Evolutionary conservation across 176 grass and related monocot species (phyloP), one percentile per base, ranked within the genome.

Genomic region (Coix lacrymajobi): DNA sequence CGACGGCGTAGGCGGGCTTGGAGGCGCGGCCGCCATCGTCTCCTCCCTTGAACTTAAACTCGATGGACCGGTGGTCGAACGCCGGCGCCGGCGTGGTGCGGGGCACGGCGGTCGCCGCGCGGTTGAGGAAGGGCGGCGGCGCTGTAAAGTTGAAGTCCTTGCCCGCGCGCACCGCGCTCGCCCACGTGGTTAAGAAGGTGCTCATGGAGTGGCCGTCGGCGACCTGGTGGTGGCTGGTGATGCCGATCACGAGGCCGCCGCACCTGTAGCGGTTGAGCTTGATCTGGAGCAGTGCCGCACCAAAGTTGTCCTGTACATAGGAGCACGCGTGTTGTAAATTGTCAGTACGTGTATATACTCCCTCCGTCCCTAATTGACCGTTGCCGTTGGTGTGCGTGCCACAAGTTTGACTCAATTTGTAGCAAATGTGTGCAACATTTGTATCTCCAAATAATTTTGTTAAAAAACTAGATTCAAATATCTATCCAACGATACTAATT

Each of bases 171-270:
- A 61, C 70, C 10, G 82, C 28, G 29, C 33, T 29, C 0, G 81
- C 87, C 87, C 87, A 89, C 7, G 76, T 69, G 19, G 44, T 26
- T 38, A 62, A 68, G 75, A 88, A 84, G 54, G 12, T 9, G 67
- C 87, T 84, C 81, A 84, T 88, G 67, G 87, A 79, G 36, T 85
- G 81, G 8, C 87, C 87, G 77, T 89, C 87, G 48, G 87, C 77
- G 20, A 85, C 77, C 1, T 57, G 30, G 77, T 85, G 87, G 36
- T 85, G 63, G 31, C 49, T n/a, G 6, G 24, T 61, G 15, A 64
- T 61, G 38, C 49, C 87, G 62, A 84, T 75, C 40, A 89, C 64
- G 34, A 85, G 49, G 19, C 87, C 87, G 62, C 87, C 83, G 64
- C 87, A 89, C 40, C 4, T n/a, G 87, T 63, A 90, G 24, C 79